These are phyloP conservation scores for Vanderwaltozyma verrucispora DNA, from an alignment of 805 yeast genomes.

Conservation along the genomic window DNA sequence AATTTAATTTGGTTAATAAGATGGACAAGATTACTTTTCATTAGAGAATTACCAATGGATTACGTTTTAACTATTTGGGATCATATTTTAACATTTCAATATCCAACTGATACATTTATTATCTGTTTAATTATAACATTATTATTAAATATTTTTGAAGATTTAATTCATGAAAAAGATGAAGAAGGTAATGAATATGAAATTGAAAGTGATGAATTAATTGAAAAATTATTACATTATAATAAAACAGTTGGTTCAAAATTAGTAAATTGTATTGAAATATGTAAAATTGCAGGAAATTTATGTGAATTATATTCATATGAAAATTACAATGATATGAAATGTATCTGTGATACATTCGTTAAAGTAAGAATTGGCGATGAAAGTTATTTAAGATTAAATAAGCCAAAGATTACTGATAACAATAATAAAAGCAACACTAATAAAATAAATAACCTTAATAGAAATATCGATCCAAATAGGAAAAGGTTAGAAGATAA, in stretches of 20 bases:
- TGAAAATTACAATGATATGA: conserved; percentile 15
- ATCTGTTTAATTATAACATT: conserved; percentile 18
- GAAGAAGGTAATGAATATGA: conserved; percentile 11
- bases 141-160: conserved; percentile 13
- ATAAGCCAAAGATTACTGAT: not conserved
- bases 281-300: conserved; percentile 20
- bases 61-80: conserved; percentile 24
- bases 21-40: conserved; percentile 24
- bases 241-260: conserved; percentile 3
- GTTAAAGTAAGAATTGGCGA: conserved; percentile 12
- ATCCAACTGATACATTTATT: conserved; percentile 16
- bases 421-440: not conserved
- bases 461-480: conserved; percentile 13
- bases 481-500: conserved; percentile 19
- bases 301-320: conserved; percentile 19
- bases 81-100: conserved; percentile 19
- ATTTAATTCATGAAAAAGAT: conserved; percentile 7
- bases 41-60: conserved; percentile 22
- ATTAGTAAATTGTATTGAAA: conserved; percentile 13
- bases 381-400: conserved; percentile 1
- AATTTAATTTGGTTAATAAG: conserved; percentile 26
- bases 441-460: not conserved
- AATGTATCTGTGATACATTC: conserved; percentile 14
- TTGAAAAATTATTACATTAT: conserved; percentile 19
- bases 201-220: conserved; percentile 22